Percentiles rank a stretch among this genome's conserved stretches.
Evolutionary conservation across 495 filamentous ascomycete genomes (phyloP).

Genomic region (Penicillium waksmanii): DNA sequence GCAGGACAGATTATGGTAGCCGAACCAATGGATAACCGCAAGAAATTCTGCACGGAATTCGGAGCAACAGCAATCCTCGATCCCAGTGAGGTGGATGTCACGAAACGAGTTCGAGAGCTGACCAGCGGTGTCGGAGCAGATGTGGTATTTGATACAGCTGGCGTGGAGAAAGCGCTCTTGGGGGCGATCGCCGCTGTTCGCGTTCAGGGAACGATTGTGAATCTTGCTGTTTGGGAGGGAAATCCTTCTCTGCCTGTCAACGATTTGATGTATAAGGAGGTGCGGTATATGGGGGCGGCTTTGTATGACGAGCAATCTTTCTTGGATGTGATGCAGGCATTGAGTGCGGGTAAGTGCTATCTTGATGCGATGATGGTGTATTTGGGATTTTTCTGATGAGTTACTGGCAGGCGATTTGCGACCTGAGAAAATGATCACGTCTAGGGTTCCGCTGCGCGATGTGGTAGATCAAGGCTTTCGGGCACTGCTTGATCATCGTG

Average conservation of each 20-base stretch:
- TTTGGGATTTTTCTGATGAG: neutral
- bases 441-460: slow-evolving; percentile 54
- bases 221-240: slow-evolving; percentile 67
- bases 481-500: slow-evolving; percentile 56
- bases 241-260: slow-evolving; percentile 51
- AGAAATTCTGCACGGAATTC: slow-evolving; percentile 52
- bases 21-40: slow-evolving; percentile 54
- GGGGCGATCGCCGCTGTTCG: slow-evolving; percentile 52
- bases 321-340: slow-evolving; percentile 56
- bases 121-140: slow-evolving; percentile 42
- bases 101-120: slow-evolving; percentile 45
- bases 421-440: slow-evolving; percentile 62
- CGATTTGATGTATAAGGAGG: slow-evolving; percentile 48
- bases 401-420: slow-evolving; percentile 46
- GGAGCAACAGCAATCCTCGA: slow-evolving; percentile 61
- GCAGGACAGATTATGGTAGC: slow-evolving; percentile 55
- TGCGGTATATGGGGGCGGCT: slow-evolving; percentile 53
- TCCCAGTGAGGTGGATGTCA: slow-evolving; percentile 56
- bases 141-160: slow-evolving; percentile 46
- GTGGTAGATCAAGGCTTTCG: slow-evolving; percentile 61
- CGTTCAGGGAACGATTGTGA: slow-evolving; percentile 60
- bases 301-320: slow-evolving; percentile 61
- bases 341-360: slow-evolving; percentile 44
- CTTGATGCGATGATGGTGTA: neutral
- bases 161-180: slow-evolving; percentile 56